Conservation (phyloP, 1,284 basidiomycete genomes). For the Cryptococcus sp. region DNA sequence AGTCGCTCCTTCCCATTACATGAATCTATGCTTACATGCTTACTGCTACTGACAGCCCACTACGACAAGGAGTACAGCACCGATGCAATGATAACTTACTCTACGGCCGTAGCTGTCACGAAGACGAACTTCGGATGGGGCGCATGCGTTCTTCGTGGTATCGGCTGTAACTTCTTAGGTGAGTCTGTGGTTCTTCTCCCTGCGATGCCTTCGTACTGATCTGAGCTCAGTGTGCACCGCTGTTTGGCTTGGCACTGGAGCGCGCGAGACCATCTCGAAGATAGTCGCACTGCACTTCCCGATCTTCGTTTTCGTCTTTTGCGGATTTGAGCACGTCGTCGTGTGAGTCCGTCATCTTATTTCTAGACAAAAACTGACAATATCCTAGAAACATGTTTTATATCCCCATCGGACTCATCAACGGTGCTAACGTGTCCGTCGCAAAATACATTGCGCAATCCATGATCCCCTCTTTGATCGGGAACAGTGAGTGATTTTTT, state of each 20-base stretch:
- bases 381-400: conserved; percentile 40
- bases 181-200: neutral
- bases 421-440: conserved; percentile 25
- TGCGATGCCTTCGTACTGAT: neutral
- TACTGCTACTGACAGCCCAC: conserved; percentile 17
- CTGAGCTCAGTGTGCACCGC: conserved; percentile 37
- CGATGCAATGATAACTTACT: conserved; percentile 18
- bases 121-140: conserved; percentile 34
- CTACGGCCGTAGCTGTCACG: conserved; percentile 20
- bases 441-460: conserved; percentile 25
- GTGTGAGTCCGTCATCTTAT: conserved; percentile 23
- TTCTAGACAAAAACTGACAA: neutral
- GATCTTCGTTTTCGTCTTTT: conserved; percentile 47
- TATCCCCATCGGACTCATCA: conserved; percentile 46
- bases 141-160: conserved; percentile 42
- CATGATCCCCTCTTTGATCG: conserved; percentile 30
- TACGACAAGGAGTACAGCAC: conserved; percentile 27
- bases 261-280: conserved; percentile 44
- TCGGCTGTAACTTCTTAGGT: conserved; percentile 51
- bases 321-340: conserved; percentile 50
- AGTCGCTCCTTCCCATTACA: neutral
- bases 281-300: conserved; percentile 48
- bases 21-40: neutral
- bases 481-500: conserved; percentile 17
- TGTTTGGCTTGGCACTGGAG: conserved; percentile 43